Evolutionary conservation across 352 stramenopile species (phyloP).

Genomic region (Pythium brassicae): DNA sequence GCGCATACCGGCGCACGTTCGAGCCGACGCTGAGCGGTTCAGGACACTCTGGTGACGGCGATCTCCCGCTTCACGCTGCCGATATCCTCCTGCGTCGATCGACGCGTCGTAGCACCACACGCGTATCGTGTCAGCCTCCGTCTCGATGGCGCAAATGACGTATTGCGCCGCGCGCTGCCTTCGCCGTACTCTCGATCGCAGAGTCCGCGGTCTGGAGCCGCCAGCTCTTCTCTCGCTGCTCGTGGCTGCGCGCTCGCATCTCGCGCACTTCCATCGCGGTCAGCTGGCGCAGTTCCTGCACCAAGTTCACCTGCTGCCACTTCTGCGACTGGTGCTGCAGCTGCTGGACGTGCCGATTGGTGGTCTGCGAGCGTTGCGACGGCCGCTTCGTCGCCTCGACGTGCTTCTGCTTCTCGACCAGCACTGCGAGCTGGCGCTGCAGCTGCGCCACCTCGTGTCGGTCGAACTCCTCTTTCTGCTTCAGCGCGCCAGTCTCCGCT

Average conservation of each 20-base stretch:
- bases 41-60: too few relatives aligned
- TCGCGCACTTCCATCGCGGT: conserved; percentile 31
- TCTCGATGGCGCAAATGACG: not conserved
- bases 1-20: too few relatives aligned
- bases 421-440: conserved; percentile 21
- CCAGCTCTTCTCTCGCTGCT: conserved; percentile 5
- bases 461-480: conserved; percentile 20
- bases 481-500: conserved; percentile 8
- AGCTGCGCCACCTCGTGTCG: conserved; percentile 23
- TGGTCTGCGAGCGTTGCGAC: conserved; percentile 4
- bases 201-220: not conserved
- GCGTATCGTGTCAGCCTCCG: not conserved
- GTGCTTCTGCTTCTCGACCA: conserved; percentile 25
- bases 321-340: conserved; percentile 24
- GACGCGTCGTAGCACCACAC: too few relatives aligned
- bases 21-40: too few relatives aligned
- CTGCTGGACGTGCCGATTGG: conserved; percentile 14
- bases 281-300: conserved; percentile 28
- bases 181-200: not conserved
- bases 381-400: conserved; percentile 5
- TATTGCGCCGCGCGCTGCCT: too few relatives aligned
- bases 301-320: conserved; percentile 30
- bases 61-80: too few relatives aligned
- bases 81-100: too few relatives aligned
- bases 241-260: conserved; percentile 19